A percentile compares a stretch with the other conserved stretches of the same genome.
Evolutionary conservation across 306 rosid genomes (phyloP).

Genomic region (Sesbania bispinosa): DNA sequence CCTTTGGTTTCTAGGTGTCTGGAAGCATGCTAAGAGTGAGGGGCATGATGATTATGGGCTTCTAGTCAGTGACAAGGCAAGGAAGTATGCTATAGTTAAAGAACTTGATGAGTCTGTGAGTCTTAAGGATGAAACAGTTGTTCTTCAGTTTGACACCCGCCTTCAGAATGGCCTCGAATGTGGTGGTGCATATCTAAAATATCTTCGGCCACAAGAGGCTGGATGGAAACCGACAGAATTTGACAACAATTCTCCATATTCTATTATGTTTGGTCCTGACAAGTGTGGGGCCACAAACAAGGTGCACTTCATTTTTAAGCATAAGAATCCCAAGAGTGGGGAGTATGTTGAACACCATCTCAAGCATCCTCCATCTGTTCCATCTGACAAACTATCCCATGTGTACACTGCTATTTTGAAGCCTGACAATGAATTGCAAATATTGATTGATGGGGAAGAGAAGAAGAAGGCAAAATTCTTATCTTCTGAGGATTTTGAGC

Average conservation of each 20-base stretch:
- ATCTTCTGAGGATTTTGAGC: constrained; percentile 83
- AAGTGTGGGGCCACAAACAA: constrained; percentile 95
- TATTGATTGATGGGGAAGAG: constrained; percentile 54
- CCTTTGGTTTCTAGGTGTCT: constrained; percentile 58
- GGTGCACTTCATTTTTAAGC: constrained; percentile 96
- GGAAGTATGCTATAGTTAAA: constrained; percentile 83
- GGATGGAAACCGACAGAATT: constrained; percentile 89
- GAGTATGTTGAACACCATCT: constrained; percentile 89
- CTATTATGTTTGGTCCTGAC: constrained; percentile 98
- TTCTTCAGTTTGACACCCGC: constrained; percentile 87
- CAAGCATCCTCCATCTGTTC: constrained; percentile 81
- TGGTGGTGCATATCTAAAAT: constrained; percentile 96
- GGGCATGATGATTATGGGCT: constrained; percentile 96
- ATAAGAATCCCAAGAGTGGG: constrained; percentile 89
- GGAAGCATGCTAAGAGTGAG: constrained; percentile 88
- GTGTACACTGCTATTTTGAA: constrained; percentile 83
- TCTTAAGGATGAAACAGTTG: constrained; percentile 70
- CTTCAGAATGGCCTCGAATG: constrained; percentile 96
- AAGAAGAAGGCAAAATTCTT: constrained; percentile 56
- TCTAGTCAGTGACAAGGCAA: constrained; percentile 84
- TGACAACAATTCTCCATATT: constrained; percentile 75
- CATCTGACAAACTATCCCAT: constrained; percentile 81
- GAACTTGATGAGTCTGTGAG: constrained; percentile 61
- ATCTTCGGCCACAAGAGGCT: constrained; percentile 87
- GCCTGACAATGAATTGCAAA: constrained; percentile 46